Percentiles rank a stretch among this genome's conserved stretches.
Evolutionary conservation across 2,329 filamentous ascomycete species (phyloP).

Genomic region (Diaporthe velutina): DNA sequence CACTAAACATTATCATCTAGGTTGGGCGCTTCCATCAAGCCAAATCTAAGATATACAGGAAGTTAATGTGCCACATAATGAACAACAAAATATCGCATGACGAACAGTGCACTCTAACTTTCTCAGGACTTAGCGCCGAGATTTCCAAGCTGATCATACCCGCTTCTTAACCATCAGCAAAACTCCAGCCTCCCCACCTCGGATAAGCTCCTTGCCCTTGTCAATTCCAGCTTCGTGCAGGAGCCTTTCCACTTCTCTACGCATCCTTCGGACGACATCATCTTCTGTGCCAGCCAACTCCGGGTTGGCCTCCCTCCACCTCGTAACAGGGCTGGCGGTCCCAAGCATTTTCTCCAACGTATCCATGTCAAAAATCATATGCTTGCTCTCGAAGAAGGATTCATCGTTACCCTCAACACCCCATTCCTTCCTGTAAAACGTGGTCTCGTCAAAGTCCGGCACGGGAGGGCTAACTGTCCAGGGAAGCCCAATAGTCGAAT

Average conservation of each 20-base stretch:
- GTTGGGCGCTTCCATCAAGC: too few species aligned
- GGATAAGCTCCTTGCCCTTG: conserved; percentile 49
- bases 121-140: not conserved
- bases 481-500: conserved; percentile 59
- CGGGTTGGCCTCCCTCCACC: conserved; percentile 61
- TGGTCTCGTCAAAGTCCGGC: conserved; percentile 53
- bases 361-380: conserved; percentile 46
- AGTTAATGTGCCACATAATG: not conserved
- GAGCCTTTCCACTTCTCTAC: conserved; percentile 45
- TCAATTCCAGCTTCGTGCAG: conserved; percentile 51
- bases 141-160: not conserved
- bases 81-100: not conserved
- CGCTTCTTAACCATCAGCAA: conserved; percentile 50
- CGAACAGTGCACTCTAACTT: too few species aligned
- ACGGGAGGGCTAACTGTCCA: conserved; percentile 57
- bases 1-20: too few species aligned
- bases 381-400: conserved; percentile 45
- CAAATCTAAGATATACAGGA: not conserved
- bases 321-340: conserved; percentile 54
- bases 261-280: conserved; percentile 51
- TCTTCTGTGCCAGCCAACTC: conserved; percentile 54
- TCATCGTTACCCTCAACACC: conserved; percentile 42
- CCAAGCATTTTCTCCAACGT: conserved; percentile 52
- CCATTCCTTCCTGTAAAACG: conserved; percentile 60
- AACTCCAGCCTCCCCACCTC: conserved; percentile 42